These are phyloP conservation scores for Calonectria pauciramosa DNA, from an alignment of 2,329 filamentous ascomycete genomes.

Conservation along the genomic window DNA sequence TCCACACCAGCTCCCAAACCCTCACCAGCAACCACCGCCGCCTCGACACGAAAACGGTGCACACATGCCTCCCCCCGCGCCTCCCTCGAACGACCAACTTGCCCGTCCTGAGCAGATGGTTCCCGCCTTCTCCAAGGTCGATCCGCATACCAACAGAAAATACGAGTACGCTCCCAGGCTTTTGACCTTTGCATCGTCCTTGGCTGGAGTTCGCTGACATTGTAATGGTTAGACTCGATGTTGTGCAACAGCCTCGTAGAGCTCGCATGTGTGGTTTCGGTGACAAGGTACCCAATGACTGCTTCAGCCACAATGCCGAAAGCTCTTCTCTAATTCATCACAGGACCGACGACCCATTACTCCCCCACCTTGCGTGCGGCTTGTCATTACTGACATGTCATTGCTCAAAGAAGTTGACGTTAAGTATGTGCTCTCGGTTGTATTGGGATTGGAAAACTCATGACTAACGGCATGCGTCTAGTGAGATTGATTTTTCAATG, in stretches of 20 bases:
- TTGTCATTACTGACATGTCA: conserved; percentile 80
- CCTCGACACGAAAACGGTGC: conserved; percentile 41
- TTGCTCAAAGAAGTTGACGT: conserved; percentile 87
- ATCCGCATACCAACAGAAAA: conserved; percentile 51
- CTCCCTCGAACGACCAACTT: conserved; percentile 34
- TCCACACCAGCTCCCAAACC: conserved; percentile 40
- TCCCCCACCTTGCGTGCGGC: conserved; percentile 89
- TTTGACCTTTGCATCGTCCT: not conserved
- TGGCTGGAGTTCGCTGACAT: conserved; percentile 32
- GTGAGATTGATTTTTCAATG: conserved; percentile 56
- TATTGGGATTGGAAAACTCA: not conserved
- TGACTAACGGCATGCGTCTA: conserved; percentile 34
- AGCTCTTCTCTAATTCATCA: conserved; percentile 22
- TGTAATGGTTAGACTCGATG: conserved; percentile 69
- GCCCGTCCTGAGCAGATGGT: conserved; percentile 37
- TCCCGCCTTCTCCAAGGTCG: conserved; percentile 50
- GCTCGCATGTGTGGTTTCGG: conserved; percentile 99
- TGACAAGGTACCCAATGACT: conserved; percentile 80
- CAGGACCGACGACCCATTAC: conserved; percentile 96
- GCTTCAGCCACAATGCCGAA: not conserved
- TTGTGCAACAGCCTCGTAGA: conserved; percentile 91
- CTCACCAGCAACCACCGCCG: conserved; percentile 41
- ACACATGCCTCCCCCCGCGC: conserved; percentile 31
- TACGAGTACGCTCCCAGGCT: conserved; percentile 48
- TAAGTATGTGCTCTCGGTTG: conserved; percentile 70